These are phyloP conservation scores for Leucocoprinus birnbaumii DNA, from an alignment of 768 basidiomycete genomes.

Conservation along the genomic window DNA sequence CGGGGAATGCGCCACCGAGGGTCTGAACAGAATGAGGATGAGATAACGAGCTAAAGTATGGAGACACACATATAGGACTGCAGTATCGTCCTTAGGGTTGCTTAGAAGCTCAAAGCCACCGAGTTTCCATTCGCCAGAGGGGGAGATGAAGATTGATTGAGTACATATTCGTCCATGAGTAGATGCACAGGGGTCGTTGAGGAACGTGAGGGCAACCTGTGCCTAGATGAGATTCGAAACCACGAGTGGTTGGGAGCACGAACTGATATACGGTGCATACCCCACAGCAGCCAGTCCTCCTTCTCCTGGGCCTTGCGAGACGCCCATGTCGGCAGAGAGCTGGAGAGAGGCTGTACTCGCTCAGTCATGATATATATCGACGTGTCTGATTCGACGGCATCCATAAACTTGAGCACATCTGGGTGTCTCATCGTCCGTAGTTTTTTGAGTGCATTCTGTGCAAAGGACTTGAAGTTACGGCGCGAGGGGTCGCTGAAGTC, in stretches of 20 bases:
- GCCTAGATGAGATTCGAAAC: conserved; percentile 9
- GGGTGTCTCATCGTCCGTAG: conserved; percentile 91
- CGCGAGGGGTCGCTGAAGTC: conserved; percentile 63
- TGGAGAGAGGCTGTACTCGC: conserved; percentile 74
- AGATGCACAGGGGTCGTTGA: conserved; percentile 80
- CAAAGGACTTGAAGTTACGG: conserved; percentile 66
- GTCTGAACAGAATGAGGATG: conserved; percentile 38
- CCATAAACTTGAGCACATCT: conserved; percentile 94
- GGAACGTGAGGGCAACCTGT: conserved; percentile 85
- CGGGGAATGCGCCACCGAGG: conserved; percentile 64
- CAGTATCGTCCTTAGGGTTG: conserved; percentile 72
- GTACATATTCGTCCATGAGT: conserved; percentile 79
- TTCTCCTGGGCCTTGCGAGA: conserved; percentile 58
- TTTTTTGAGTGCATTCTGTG: conserved; percentile 88
- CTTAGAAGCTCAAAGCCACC: conserved; percentile 93
- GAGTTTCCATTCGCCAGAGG: conserved; percentile 94
- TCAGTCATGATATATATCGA: conserved; percentile 94
- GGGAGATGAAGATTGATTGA: conserved; percentile 85
- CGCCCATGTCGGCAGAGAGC: conserved; percentile 59
- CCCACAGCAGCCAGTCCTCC: conserved; percentile 94
- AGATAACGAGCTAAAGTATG: background rate
- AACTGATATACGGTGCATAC: conserved; percentile 86
- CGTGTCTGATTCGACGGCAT: conserved; percentile 86
- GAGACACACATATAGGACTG: conserved; percentile 74
- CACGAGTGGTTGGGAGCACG: conserved; percentile 23